Percentiles rank a stretch among this genome's conserved stretches.
Conservation (phyloP, 2,329 filamentous ascomycete genomes). For the Hymenoscyphus occultus region DNA sequence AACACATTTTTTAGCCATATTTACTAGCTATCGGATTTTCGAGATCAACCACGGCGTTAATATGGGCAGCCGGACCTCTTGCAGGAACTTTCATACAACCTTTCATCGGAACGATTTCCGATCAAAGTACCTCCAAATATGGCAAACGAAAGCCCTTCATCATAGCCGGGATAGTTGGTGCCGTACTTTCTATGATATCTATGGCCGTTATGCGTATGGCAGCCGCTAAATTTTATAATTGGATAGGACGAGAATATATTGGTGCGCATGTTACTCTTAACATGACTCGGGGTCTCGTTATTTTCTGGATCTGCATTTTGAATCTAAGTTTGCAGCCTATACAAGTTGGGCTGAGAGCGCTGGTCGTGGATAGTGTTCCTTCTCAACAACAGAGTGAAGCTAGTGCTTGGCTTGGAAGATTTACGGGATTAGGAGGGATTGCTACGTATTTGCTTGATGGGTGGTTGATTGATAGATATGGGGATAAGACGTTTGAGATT, state of each 20-base stretch:
- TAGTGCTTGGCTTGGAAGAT: conserved; percentile 33
- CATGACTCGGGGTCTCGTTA: conserved; percentile 20
- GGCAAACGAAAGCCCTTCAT: conserved; percentile 53
- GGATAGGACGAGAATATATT: conserved; percentile 5
- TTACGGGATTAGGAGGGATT: conserved; percentile 35
- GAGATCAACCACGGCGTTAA: conserved; percentile 49
- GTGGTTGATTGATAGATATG: conserved; percentile 26
- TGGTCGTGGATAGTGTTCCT: conserved; percentile 35
- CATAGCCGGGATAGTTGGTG: conserved; percentile 47
- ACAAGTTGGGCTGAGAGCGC: conserved; percentile 33
- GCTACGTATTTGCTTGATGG: conserved; percentile 29
- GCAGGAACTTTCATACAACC: conserved; percentile 52
- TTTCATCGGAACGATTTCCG: conserved; percentile 51
- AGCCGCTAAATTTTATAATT: conserved; percentile 30
- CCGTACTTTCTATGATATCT: conserved; percentile 46
- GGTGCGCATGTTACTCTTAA: conserved; percentile 9
- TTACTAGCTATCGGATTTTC: conserved; percentile 50
- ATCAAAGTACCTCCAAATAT: conserved; percentile 47
- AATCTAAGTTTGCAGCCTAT: conserved; percentile 36
- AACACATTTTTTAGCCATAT: conserved; percentile 41
- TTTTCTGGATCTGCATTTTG: conserved; percentile 29
- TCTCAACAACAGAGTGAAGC: conserved; percentile 34
- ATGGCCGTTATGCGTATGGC: conserved; percentile 49
- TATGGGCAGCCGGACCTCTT: conserved; percentile 54
- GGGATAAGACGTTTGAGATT: conserved; percentile 21